Evolutionary conservation across 2,329 filamentous ascomycete genomes (phyloP).

Genomic region (Pestalotiopsis sp.): DNA sequence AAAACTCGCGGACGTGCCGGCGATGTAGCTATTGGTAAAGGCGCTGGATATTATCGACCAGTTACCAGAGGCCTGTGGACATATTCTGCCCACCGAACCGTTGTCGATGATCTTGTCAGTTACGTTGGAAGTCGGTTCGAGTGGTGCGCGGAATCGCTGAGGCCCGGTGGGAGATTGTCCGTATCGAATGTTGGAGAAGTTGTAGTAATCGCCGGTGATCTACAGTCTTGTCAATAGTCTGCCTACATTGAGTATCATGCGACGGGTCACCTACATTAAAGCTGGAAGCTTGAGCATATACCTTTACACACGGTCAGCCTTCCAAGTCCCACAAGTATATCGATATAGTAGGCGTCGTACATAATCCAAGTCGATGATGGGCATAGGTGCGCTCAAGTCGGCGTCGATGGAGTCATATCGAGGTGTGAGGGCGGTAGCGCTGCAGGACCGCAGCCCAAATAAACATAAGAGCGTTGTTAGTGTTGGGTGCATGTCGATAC

Average conservation of each 20-base stretch:
- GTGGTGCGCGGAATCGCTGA: background rate
- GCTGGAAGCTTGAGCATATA: background rate
- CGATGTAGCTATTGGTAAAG: background rate
- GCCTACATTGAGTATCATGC: background rate
- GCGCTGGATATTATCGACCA: background rate
- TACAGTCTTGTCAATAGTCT: background rate
- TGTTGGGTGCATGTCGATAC: background rate
- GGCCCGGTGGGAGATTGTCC: background rate
- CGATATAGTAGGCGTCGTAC: background rate
- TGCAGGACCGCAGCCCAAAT: background rate
- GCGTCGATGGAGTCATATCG: background rate
- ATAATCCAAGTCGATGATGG: background rate
- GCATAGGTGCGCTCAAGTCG: background rate
- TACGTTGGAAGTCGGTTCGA: background rate
- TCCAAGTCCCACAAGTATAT: background rate
- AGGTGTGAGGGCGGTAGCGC: background rate
- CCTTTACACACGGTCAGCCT: background rate
- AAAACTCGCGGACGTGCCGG: background rate
- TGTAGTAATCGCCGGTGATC: background rate
- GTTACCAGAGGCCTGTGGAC: background rate
- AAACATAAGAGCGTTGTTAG: background rate
- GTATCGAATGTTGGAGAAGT: conserved; percentile 1
- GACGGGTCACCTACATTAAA: background rate
- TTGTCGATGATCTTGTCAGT: background rate
- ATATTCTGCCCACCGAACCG: background rate